Evolutionary conservation across 1,139 yeast species (phyloP).

Genomic region (Nakaseomyces bracarensis): DNA sequence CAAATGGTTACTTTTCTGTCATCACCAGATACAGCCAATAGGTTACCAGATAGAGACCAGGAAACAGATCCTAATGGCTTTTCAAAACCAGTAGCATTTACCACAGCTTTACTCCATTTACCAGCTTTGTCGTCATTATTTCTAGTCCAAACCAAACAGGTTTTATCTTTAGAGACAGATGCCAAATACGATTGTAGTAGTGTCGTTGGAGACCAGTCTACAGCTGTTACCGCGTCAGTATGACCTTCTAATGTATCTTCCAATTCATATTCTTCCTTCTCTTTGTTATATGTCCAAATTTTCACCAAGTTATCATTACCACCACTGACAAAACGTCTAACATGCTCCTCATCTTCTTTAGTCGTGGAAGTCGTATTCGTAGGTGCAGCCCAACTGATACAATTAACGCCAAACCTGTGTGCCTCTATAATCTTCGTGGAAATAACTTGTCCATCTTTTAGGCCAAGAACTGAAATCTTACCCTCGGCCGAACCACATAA

Average conservation of each 20-base stretch:
- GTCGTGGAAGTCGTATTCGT: constrained; percentile 20
- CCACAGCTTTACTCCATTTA: constrained; percentile 70
- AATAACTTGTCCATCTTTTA: constrained; percentile 74
- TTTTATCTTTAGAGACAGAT: constrained; percentile 97
- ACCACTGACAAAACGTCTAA: constrained; percentile 75
- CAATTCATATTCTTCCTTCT: constrained; percentile 50
- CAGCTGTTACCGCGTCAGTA: constrained; percentile 97
- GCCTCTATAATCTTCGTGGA: constrained; percentile 55
- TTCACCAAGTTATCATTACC: constrained; percentile 93
- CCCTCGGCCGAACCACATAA: constrained; percentile 96
- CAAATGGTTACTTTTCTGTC: constrained; percentile 93
- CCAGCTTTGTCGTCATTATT: constrained; percentile 46
- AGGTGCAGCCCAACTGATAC: constrained; percentile 92
- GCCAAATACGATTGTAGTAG: constrained; percentile 85
- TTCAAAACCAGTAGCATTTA: constrained; percentile 78
- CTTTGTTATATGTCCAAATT: constrained; percentile 70
- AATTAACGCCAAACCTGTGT: constrained; percentile 87
- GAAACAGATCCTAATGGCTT: constrained; percentile 98
- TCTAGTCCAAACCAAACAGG: constrained; percentile 89
- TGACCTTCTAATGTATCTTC: constrained; percentile 84
- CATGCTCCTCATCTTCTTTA: constrained; percentile 33
- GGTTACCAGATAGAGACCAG: constrained; percentile 94
- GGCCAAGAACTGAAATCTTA: constrained; percentile 79
- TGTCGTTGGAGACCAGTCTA: constrained; percentile 93
- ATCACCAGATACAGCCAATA: constrained; percentile 92